Base-by-base conservation (phyloP, 2,329 filamentous ascomycete species). In the Lachnellula occidentalis region DNA sequence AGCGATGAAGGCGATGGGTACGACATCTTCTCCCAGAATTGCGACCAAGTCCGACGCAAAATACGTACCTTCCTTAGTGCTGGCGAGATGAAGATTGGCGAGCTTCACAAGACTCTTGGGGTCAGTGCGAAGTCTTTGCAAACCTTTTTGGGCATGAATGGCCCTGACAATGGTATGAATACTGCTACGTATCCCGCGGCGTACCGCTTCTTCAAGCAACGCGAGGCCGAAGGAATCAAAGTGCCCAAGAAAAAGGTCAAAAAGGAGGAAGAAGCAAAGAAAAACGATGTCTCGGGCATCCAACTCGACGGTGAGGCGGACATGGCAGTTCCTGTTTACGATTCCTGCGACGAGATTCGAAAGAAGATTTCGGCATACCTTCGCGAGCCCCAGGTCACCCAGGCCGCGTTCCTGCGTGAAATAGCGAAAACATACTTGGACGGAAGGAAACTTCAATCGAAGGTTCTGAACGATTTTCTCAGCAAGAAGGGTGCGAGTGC, bases 331-430 rank as follows among this genome's bases (percentile, higher is more conserved):
- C 67, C 70, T 1, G 69, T 85, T 34, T 83, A 71, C 62, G 80
- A 84, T 58, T 79, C 76, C 5, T 84, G 80, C 67, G 76, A 83
- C 59, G 78, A 79, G 49, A 65, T 84, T 14, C 76, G 81, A 46
- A 74, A 72, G 64, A 83, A 84, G 70, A 82, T 84, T 61, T 72
- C 72, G 24, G 73, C 74, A 1, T 69, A 78, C 56, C 70, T 84
- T 9, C 64, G 68, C n/a, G 70, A 75, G 46, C 70, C 74, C 0
- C 70, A 70, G 43, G 69, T 81, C 49, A 81, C 76, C 0, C 75
- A 80, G 62, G 76, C 80, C 0, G 71, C 69, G 11, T 79, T 85
- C 63, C 70, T 75, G 24, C 75, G 78, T 36, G 72, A 76, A 45
- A 70, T 82, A 22, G 70, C 71, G 34, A 75, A 73, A 45, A 71